Evolutionary conservation across 2,329 filamentous ascomycete genomes (phyloP).

Genomic region (Knufia petricola): DNA sequence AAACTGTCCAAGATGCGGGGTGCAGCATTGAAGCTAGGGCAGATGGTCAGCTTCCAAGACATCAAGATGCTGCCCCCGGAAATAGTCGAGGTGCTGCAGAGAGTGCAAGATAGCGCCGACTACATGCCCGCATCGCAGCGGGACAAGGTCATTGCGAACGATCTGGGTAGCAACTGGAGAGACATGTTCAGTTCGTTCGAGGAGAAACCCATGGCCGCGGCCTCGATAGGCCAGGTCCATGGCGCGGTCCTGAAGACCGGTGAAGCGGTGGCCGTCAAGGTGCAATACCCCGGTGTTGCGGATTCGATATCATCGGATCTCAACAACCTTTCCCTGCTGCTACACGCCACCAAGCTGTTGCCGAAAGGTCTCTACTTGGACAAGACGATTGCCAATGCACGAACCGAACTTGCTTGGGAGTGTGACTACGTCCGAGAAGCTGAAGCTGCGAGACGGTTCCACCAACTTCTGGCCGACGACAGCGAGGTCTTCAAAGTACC

Average conservation of each 20-base stretch:
- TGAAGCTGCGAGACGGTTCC: slow-evolving; percentile 66
- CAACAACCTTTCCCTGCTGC: slow-evolving; percentile 80
- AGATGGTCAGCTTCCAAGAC: slow-evolving; percentile 98
- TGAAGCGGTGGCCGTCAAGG: slow-evolving; percentile 78
- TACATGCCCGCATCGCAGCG: slow-evolving; percentile 96
- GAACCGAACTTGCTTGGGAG: slow-evolving; percentile 88
- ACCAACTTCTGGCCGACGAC: slow-evolving; percentile 65
- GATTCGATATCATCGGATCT: slow-evolving; percentile 94
- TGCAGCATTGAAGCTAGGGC: slow-evolving; percentile 90
- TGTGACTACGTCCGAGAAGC: slow-evolving; percentile 92
- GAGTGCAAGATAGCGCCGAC: slow-evolving; percentile 91
- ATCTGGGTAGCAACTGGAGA: slow-evolving; percentile 77
- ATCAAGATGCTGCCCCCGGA: slow-evolving; percentile 83
- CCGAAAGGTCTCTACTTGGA: slow-evolving; percentile 89
- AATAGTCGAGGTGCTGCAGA: slow-evolving; percentile 81
- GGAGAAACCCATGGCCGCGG: slow-evolving; percentile 84
- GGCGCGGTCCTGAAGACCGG: slow-evolving; percentile 68
- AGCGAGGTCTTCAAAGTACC: slow-evolving; percentile 69
- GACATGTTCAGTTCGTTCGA: slow-evolving; percentile 76
- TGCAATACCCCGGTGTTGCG: slow-evolving; percentile 94
- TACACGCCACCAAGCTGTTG: slow-evolving; percentile 80
- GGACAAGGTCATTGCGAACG: slow-evolving; percentile 67
- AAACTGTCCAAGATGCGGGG: slow-evolving; percentile 95
- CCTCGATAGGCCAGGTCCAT: slow-evolving; percentile 95
- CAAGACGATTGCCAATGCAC: slow-evolving; percentile 93